Evolutionary conservation across 441 rosid genomes (phyloP), one percentile per base, ranked within the genome.

Genomic region (Gossypium schwendimanii): DNA sequence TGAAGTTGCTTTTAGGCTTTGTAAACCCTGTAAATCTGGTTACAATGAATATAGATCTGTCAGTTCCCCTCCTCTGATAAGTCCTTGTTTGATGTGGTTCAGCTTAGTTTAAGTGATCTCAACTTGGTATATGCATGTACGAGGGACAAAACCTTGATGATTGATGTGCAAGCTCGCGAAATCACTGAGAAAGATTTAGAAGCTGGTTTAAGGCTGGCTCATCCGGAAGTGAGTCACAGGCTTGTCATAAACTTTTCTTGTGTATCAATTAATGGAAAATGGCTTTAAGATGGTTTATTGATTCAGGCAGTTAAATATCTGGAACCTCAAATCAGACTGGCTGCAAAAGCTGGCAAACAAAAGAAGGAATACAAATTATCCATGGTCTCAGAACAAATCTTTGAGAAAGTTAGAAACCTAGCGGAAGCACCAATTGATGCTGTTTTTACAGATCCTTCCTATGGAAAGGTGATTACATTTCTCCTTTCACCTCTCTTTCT

Each of bases 41-140:
- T 28, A 18, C 12, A 12, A 33, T 33, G 50, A 20, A 17, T 11
- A 47, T 31, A 17, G 47, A 18, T 45, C 5, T 44, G 33, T 59
- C 24, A 39, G 15, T 63, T 69, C 17, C 63, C 69, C 53, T 31
- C 21, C 71, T 74, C 69, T 77, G 67, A 71, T 53, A 70, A 55
- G 61, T 72, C 55, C 17, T 44, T 59, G 21, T 79, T 39, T 52
- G 66, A 58, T 76, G 53, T 63, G 41, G 74, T 84, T 85, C 95
- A 95, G 98, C 98, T 95, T 80, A 85, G 75, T 83, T 78, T 87
- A 72, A 93, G 99, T 78, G 99, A 93, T 79, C 91, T 95, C 73
- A 93, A 86, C 85, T 85, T 95, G 82, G 86, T 93, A 60, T 95
- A 93, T 80, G 99, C 99, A 52, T 95, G 99, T 82, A 95, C 97